These are phyloP conservation scores for Solanum paucissectum DNA, from an alignment of 257 asterid genomes.

Conservation along the genomic window DNA sequence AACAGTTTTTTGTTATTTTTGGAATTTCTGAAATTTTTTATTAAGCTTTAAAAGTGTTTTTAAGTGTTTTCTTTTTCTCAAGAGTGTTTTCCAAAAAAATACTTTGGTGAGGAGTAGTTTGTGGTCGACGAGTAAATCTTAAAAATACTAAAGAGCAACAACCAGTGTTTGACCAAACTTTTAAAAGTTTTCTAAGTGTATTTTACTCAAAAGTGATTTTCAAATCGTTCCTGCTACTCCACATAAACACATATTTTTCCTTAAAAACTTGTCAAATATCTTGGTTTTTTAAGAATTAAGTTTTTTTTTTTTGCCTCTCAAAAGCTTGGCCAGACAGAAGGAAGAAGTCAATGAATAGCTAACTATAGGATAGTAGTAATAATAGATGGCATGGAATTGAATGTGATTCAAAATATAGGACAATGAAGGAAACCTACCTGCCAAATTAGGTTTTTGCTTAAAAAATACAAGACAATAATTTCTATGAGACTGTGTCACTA, in stretches of 20 bases:
- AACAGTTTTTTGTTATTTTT: background rate
- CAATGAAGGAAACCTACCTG: background rate
- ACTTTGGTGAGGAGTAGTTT: background rate
- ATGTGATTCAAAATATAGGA: background rate
- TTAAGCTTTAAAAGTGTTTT: background rate
- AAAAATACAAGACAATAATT: background rate
- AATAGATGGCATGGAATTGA: background rate
- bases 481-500: background rate
- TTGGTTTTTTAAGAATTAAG: background rate
- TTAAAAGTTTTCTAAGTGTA: background rate
- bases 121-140: background rate
- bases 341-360: background rate
- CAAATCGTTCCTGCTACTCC: background rate
- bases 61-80: too few species aligned
- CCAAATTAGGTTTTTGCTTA: background rate
- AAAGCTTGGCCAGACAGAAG: background rate
- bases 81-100: background rate
- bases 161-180: background rate
- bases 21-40: background rate
- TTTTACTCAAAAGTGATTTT: background rate
- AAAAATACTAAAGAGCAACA: background rate
- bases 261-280: background rate
- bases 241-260: background rate
- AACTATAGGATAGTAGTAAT: background rate
- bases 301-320: background rate